Base-by-base conservation (phyloP, 352 stramenopile genomes). In the Phytophthora pistaciae region DNA sequence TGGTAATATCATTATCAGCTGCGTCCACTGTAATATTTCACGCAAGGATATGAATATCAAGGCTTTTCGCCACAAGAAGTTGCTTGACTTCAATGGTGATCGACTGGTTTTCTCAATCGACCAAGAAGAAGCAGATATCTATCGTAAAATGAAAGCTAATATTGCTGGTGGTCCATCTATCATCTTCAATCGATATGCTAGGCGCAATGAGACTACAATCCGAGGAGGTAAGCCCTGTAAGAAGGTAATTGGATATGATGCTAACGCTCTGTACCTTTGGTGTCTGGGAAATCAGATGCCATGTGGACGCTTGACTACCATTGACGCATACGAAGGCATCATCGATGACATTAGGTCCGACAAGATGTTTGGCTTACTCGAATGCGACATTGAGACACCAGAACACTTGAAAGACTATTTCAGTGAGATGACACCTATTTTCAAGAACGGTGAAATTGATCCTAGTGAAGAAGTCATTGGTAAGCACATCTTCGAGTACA, bases 381-480 rank as follows among this genome's bases (percentile, higher is more conserved):
- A 85, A 56, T 80, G 67, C 60, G 74, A 82, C 65, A 82, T 84
- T 56, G 13, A 66, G 44, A 80, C 64, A 18, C 78, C 78, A 13
- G 66, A 76, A 0, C 50, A 79, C 27, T 57, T 82, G 0, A 81
- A 80, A 60, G 38, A 75, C 0, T 74, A 79, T 33, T 85, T 80
- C n/a, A 59, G 14, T 55, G 73, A 84, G 40, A 82, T 82, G 70
- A 72, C 60, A 5, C 67, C 73, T 7, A 80, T 82, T 7, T 84
- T 82, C 31, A 84, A 84, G n/a, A 82, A 82, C 14, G 60, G 46
- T 1, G 21, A 64, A 16, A 78, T 82, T 44, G 67, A 79, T 36
- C 54, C 44, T 20, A 54, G 13, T n/a, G 50, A 69, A 59, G 16
- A 13, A 49, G 29, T 80, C 3, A 70, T 84, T 55, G 74, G 73